Evolutionary conservation across 2,329 filamentous ascomycete species (phyloP).

Genomic region (Phialophora macrospora): DNA sequence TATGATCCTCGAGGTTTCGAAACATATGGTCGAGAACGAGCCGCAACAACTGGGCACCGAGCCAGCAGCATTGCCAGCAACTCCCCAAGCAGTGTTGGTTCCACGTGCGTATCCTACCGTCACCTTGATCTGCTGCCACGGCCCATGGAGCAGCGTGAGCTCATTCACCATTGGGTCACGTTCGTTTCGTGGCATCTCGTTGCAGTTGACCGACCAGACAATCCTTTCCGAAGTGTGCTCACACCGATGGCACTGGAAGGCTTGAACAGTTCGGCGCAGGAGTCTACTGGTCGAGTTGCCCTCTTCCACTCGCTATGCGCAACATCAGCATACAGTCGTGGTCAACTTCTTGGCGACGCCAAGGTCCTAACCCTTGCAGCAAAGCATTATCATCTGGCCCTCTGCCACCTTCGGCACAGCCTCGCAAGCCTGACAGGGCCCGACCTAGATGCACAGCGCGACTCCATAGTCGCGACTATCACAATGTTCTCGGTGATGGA

Average conservation of each 20-base stretch:
- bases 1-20: too few species aligned
- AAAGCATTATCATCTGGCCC: conserved; percentile 42
- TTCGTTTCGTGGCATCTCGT: conserved; percentile 43
- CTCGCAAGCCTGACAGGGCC: conserved; percentile 43
- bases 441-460: conserved; percentile 28
- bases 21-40: too few species aligned
- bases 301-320: conserved; percentile 44
- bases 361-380: conserved; percentile 41
- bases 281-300: conserved; percentile 40
- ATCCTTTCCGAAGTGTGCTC: conserved; percentile 42
- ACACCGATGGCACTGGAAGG: conserved; percentile 34
- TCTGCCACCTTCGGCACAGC: conserved; percentile 43
- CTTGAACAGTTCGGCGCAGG: conserved; percentile 21
- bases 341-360: conserved; percentile 40
- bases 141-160: conserved; percentile 33
- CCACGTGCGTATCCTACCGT: conserved; percentile 1
- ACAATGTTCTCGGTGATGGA: conserved; percentile 37
- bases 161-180: conserved; percentile 43
- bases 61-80: background rate
- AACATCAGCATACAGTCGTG: conserved; percentile 42
- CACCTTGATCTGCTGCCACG: conserved; percentile 33
- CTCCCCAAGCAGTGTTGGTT: background rate
- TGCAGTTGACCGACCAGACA: conserved; percentile 41
- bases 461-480: conserved; percentile 33
- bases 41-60: background rate